These are phyloP conservation scores for Trypanosoma lewisi DNA, from an alignment of 208 protist genomes.

Conservation along the genomic window DNA sequence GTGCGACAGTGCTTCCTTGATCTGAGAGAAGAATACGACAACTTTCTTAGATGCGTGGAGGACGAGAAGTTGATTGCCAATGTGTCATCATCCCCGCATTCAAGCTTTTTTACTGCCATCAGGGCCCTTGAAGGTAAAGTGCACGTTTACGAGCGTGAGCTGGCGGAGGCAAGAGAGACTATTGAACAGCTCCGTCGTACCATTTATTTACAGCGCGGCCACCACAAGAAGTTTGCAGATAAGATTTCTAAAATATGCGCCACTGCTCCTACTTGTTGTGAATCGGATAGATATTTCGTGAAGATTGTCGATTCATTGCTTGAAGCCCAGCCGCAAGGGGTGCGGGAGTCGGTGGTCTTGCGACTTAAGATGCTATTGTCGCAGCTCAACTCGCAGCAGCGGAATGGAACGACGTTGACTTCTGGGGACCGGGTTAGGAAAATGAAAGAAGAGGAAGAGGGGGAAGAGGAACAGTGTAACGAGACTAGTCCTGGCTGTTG, in stretches of 20 bases:
- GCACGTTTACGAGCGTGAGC: neutral
- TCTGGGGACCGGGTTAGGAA: neutral
- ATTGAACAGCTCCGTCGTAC: conserved; percentile 7
- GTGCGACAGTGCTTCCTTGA: conserved; percentile 7
- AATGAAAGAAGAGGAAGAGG: neutral
- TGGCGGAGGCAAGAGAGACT: neutral
- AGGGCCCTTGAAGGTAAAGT: conserved; percentile 13
- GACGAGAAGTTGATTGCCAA: neutral
- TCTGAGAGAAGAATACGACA: conserved; percentile 13
- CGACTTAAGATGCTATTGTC: conserved; percentile 9
- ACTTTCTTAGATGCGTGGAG: conserved; percentile 1
- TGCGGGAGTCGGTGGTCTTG: conserved; percentile 7
- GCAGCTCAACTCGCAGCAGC: neutral
- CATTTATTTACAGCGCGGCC: conserved; percentile 11
- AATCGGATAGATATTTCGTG: no score
- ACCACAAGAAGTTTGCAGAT: conserved; percentile 8
- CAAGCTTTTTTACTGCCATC: neutral
- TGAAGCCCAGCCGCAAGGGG: conserved; percentile 1
- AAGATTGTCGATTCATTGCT: neutral
- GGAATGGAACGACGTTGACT: neutral
- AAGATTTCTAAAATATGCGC: conserved; percentile 14
- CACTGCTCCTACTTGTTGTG: neutral
- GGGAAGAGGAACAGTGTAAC: neutral
- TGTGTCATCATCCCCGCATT: neutral
- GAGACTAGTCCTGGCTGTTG: no score